A percentile compares a stretch with the other conserved stretches of the same genome.
These are phyloP conservation scores for Pilasporangium apinafurcum DNA, from an alignment of 352 stramenopile species.

Conservation along the genomic window DNA sequence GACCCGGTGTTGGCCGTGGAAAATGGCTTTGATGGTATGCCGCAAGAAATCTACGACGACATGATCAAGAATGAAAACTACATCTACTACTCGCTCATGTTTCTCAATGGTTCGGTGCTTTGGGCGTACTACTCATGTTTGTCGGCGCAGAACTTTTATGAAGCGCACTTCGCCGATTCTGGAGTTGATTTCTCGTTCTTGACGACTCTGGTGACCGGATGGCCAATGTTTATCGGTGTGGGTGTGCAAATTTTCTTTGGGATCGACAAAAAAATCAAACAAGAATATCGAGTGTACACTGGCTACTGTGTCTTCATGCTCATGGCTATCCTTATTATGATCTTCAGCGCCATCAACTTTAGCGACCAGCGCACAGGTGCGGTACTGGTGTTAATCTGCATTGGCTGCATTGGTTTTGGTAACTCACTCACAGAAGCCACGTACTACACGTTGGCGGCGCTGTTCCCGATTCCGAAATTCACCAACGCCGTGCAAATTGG, in stretches of 20 bases:
- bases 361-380: constrained; percentile 34
- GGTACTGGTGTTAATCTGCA: constrained; percentile 46
- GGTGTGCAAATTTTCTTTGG: constrained; percentile 43
- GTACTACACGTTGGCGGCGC: constrained; percentile 51
- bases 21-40: constrained; percentile 27
- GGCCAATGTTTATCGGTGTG: constrained; percentile 53
- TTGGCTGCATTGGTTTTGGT: constrained; percentile 34
- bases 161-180: constrained; percentile 32
- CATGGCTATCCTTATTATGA: constrained; percentile 49
- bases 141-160: constrained; percentile 62
- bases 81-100: constrained; percentile 66
- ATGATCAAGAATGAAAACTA: constrained; percentile 36
- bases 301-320: constrained; percentile 54
- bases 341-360: constrained; percentile 49
- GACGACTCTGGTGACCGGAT: constrained; percentile 47
- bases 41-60: constrained; percentile 52
- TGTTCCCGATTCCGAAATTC: constrained; percentile 61
- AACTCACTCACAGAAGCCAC: constrained; percentile 55
- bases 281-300: constrained; percentile 28
- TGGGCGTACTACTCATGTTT: constrained; percentile 79
- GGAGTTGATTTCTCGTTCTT: constrained; percentile 61
- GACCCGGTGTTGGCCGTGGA: constrained; percentile 7
- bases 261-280: constrained; percentile 47
- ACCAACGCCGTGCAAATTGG: constrained; percentile 65
- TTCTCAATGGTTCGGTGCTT: constrained; percentile 61